Evolutionary conservation across 1,139 yeast species (phyloP).

Genomic region (Saccharomyces hybrid): DNA sequence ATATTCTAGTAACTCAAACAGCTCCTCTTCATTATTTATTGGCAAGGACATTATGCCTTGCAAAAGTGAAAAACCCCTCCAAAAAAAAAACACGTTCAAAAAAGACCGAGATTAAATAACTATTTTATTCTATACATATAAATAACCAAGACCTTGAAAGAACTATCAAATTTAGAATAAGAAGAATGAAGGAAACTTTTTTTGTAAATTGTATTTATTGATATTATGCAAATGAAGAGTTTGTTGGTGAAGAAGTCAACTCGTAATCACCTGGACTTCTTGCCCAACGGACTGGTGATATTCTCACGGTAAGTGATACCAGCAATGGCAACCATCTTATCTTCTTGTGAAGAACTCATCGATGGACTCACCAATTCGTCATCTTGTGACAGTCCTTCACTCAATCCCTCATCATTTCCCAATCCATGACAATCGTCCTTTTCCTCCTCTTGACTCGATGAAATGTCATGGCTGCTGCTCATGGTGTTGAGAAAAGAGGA

Average conservation of each 20-base stretch:
- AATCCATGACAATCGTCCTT: neutral
- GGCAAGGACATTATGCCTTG: neutral
- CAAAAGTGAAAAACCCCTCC: neutral
- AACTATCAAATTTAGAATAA: neutral
- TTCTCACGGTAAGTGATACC: conserved; percentile 4
- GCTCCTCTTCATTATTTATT: neutral
- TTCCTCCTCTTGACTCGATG: neutral
- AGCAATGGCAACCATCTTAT: neutral
- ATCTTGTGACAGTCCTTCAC: neutral
- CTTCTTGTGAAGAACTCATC: neutral
- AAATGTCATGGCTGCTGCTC: neutral
- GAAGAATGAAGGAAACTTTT: neutral
- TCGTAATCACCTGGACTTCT: conserved; percentile 3
- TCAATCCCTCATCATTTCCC: neutral
- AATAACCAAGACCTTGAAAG: neutral
- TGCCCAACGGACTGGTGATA: conserved; percentile 4
- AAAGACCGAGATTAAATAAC: neutral
- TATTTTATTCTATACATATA: neutral
- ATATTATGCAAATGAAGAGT: neutral
- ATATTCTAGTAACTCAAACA: neutral
- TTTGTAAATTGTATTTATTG: neutral
- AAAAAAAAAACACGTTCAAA: neutral
- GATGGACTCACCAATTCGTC: neutral
- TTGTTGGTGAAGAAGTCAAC: neutral
- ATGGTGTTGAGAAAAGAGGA: neutral